Evolutionary conservation across 495 filamentous ascomycete species (phyloP).

Genomic region (Lindgomyces ingoldianus): DNA sequence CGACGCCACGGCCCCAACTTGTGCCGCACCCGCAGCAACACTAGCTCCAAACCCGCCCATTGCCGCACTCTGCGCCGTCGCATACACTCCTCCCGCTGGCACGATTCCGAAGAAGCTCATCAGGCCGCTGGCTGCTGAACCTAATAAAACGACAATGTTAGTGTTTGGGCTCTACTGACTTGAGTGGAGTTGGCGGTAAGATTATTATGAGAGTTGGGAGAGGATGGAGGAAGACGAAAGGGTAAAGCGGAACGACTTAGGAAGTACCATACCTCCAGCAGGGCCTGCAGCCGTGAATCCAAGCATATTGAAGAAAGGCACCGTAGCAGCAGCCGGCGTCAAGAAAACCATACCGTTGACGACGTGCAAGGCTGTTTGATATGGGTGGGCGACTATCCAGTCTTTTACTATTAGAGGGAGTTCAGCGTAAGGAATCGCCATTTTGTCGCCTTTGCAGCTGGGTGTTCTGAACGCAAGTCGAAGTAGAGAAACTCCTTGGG

Average conservation of each 20-base stretch:
- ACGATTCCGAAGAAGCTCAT: slow-evolving; percentile 6
- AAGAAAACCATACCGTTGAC: slow-evolving; percentile 21
- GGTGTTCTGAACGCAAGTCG: background rate
- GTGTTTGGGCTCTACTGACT: too few species aligned
- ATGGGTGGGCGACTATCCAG: slow-evolving; percentile 19
- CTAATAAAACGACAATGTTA: too few species aligned
- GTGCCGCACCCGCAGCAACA: slow-evolving; percentile 7
- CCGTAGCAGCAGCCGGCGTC: slow-evolving; percentile 9
- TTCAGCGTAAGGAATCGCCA: slow-evolving; percentile 7
- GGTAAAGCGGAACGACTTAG: too few species aligned
- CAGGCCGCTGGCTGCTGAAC: background rate
- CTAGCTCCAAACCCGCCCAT: slow-evolving; percentile 23
- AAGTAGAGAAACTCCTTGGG: too few species aligned
- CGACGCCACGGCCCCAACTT: slow-evolving; percentile 3
- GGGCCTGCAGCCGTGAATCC: slow-evolving; percentile 20
- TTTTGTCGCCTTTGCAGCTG: background rate
- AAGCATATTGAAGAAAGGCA: slow-evolving; percentile 6
- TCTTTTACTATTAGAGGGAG: background rate
- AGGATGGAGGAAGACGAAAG: too few species aligned
- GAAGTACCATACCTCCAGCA: slow-evolving; percentile 12
- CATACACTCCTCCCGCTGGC: slow-evolving; percentile 8
- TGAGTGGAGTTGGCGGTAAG: too few species aligned
- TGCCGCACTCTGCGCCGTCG: slow-evolving; percentile 26
- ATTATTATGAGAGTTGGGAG: too few species aligned
- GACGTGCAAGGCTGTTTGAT: slow-evolving; percentile 18